Evolutionary conservation across 139 green algal species (phyloP), one percentile per base, ranked within the genome.

Genomic region (Micromonas pusilla): DNA sequence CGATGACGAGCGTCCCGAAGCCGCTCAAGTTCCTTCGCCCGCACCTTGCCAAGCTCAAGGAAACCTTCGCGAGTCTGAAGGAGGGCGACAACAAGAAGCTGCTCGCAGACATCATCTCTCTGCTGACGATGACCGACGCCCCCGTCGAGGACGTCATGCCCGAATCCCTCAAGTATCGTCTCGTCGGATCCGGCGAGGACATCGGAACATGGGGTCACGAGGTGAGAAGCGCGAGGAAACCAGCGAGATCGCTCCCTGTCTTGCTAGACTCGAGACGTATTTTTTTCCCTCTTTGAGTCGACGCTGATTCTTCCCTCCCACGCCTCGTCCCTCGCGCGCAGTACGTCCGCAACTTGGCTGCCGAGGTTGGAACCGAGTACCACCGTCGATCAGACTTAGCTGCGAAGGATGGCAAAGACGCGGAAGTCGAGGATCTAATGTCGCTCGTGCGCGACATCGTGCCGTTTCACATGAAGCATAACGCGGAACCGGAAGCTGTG

Each of bases 1-100:
- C 91, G 38, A 99, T 99, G 95, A 98, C 94, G 13, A 92, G 88
- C 20, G 95, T 99, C 13, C 96, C 96, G 25, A 99, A 99, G 86
- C 95, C 96, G 0, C 86, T 99, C 26, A 99, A 99, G 87, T 99
- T 99, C 82, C 88, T 99, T 63, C 84, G 89, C 3, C 80, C 87
- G 0, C 93, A 98, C 83, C 93, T 96, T 37, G 84, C 86, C 26
- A 83, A 77, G 0, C 83, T 99, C 23, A 93, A 93, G 64, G 81
- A 79, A 4, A 34, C 52, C 0, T 90, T 87, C 45, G 88, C 91
- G n/a, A 74, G 45, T 2, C 70, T 97, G 75, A 70, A 86, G 36
- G 25, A 74, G 1, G 23, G 16, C 20, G 70, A 86, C 33, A 88
- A 88, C 80, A 80, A 85, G 73, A 62, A 78, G 3, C 25, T 86